Conservation (phyloP, 31 red algal genomes). For the Porphyra umbilicalis region DNA sequence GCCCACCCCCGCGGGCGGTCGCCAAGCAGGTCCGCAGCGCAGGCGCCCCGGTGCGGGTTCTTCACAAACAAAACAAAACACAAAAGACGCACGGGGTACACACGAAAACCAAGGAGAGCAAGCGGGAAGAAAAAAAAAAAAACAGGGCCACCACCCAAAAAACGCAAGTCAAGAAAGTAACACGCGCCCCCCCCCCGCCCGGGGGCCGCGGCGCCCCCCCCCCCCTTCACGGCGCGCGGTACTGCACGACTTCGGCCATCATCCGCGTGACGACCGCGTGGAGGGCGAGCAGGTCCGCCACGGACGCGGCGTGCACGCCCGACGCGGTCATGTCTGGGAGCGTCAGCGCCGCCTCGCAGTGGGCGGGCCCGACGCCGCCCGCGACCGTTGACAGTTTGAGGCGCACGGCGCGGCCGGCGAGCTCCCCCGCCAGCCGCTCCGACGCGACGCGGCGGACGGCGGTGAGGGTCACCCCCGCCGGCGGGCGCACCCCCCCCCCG, state of each 20-base stretch:
- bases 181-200: no score
- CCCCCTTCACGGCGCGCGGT: background rate
- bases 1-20: no score
- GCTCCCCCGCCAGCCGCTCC: background rate
- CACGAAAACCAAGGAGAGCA: no score
- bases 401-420: background rate
- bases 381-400: background rate
- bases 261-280: background rate
- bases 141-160: background rate
- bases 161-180: background rate
- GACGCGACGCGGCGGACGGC: background rate
- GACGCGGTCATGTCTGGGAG: background rate
- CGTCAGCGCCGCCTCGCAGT: background rate
- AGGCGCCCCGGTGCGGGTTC: no score
- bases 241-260: background rate
- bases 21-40: no score
- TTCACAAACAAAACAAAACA: no score
- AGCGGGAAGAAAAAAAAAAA: background rate
- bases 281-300: background rate
- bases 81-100: no score
- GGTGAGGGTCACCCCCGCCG: background rate
- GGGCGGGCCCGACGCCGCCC: background rate
- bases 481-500: background rate
- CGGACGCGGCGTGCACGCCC: background rate
- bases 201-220: background rate